Base-by-base conservation (phyloP, 148 eudicot genomes). In the Fagopyrum homotropicum region DNA sequence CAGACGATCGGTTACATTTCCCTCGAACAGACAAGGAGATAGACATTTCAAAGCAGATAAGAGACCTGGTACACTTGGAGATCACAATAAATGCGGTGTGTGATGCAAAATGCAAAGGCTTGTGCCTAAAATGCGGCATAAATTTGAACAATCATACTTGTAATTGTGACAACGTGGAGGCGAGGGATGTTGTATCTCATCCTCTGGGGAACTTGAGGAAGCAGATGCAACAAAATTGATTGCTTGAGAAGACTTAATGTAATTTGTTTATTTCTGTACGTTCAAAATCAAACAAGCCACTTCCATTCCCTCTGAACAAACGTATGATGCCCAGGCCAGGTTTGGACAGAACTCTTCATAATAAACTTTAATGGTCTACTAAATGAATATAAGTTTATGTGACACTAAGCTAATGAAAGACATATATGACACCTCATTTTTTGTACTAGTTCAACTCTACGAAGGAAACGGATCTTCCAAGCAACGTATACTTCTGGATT, bases 41-140 rank as follows among this genome's bases (percentile, higher is more conserved):
- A 8, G 97, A 95, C 85, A 92, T 95, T 75, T 95, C 98, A 26
- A 95, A 95, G 86, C 88, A 84, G 17, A 80, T 92, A 26, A 86
- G 98, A 83, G 98, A 95, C 85, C 76, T 88, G 79, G 76, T 95
- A 81, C 98, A 95, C 76, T 59, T 95, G 1, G 96, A 95, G 85
- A 92, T 92, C 83, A 89, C 87, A 68, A 80, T 95, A 15, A 82
- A 80, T 69, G 82, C 91, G 6, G 29, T 92, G 7, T 92, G 98
- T 79, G 90, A 86, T 84, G 78, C 92, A 5, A 77, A 70, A 48
- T 95, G 98, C 83, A 90, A 82, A 85, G 98, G 98, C 48, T 2
- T 89, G 52, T 95, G 98, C 68, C 87, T 92, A 15, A 80, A 77
- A 4, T 95, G 98, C 73, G 96, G 96, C 72, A 75, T 82, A 3